These are phyloP conservation scores for Candida bentonensis DNA, from an alignment of 805 yeast genomes.

Conservation along the genomic window DNA sequence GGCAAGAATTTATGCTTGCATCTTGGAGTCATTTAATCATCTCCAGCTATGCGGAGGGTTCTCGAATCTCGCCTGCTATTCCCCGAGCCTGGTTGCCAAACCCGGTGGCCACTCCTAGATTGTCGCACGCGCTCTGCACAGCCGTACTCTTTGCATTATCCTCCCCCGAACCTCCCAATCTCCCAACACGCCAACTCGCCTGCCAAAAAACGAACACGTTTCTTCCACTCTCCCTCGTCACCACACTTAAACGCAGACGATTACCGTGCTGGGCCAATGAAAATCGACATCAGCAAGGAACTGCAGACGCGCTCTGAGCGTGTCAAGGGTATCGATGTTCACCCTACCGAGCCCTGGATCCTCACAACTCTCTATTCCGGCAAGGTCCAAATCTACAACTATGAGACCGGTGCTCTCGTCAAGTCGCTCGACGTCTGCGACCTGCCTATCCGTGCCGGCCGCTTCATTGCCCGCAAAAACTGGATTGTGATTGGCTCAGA, in stretches of 20 bases:
- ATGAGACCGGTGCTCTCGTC: constrained; percentile 71
- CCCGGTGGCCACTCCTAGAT: too few species aligned
- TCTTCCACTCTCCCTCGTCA: not conserved
- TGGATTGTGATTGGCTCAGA: constrained; percentile 96
- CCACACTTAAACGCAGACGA: not conserved
- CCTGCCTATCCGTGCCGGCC: constrained; percentile 91
- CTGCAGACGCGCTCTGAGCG: constrained; percentile 89
- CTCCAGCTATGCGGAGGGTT: too few species aligned
- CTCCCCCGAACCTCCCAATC: too few species aligned
- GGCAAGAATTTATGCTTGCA: too few species aligned
- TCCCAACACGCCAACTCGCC: too few species aligned
- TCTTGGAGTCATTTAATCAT: too few species aligned
- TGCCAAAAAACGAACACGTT: constrained; percentile 4
- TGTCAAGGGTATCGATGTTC: constrained; percentile 96
- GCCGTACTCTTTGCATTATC: too few species aligned
- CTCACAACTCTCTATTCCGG: constrained; percentile 86
- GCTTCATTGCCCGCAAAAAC: constrained; percentile 87
- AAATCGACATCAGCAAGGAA: constrained; percentile 50
- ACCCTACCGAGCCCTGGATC: constrained; percentile 96
- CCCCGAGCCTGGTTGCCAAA: too few species aligned
- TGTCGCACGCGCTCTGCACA: too few species aligned
- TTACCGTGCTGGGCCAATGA: constrained; percentile 27
- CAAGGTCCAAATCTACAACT: constrained; percentile 84
- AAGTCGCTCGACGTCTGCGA: constrained; percentile 91
- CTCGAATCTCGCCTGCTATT: too few species aligned